A percentile compares a stretch with the other conserved stretches of the same genome.
Conservation (phyloP, 2,329 filamentous ascomycete genomes). For the Fusarium sp. region DNA sequence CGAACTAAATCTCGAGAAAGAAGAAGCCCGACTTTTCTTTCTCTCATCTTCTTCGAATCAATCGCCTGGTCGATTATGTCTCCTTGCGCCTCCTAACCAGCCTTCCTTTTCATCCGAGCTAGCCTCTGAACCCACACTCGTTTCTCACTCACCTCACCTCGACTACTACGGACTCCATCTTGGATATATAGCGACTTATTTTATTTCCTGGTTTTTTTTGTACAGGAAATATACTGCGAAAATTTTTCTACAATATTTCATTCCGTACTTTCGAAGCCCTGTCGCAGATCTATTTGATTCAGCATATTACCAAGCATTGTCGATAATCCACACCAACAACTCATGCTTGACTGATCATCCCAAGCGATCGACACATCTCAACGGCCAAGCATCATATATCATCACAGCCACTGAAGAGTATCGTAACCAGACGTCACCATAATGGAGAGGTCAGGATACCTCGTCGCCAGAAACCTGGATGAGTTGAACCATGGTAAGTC, state of each 20-base stretch:
- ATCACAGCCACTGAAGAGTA: conserved; percentile 9
- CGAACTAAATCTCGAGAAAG: conserved; percentile 25
- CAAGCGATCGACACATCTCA: conserved; percentile 43
- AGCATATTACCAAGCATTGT: conserved; percentile 29
- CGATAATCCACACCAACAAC: conserved; percentile 21
- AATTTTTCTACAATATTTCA: not conserved
- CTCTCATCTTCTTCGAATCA: conserved; percentile 35
- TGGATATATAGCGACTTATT: conserved; percentile 5
- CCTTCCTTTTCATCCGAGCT: conserved; percentile 56
- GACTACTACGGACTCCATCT: conserved; percentile 26
- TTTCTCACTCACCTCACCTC: conserved; percentile 39
- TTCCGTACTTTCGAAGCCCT: conserved; percentile 8
- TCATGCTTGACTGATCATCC: conserved; percentile 37
- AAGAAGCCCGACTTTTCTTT: conserved; percentile 30
- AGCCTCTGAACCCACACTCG: conserved; percentile 63
- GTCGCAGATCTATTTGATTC: conserved; percentile 26
- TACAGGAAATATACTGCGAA: conserved; percentile 10
- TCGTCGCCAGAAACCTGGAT: conserved; percentile 47
- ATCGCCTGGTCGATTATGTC: conserved; percentile 54
- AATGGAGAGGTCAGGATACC: conserved; percentile 43
- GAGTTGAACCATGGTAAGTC: conserved; percentile 51
- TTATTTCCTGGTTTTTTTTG: conserved; percentile 1
- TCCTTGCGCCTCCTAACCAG: conserved; percentile 49
- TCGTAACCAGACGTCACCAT: conserved; percentile 23
- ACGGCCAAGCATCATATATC: conserved; percentile 20